Base-by-base conservation (phyloP, 495 filamentous ascomycete species). In the Aspergillus carlsbadensis region DNA sequence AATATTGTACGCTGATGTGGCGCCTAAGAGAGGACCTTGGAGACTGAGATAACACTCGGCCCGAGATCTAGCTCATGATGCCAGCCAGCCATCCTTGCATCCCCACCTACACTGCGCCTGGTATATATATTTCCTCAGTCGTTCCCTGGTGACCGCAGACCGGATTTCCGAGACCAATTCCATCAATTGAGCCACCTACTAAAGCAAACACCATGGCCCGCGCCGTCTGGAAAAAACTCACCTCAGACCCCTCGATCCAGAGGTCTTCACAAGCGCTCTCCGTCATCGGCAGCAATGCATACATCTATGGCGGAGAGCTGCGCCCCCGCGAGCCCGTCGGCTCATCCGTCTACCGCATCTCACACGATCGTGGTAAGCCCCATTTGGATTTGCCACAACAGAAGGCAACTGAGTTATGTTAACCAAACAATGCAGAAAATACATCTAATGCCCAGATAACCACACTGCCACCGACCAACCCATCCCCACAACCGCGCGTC, bases 261-360 rank as follows among this genome's bases (percentile, higher is more conserved):
- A 81, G 89, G 10, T 88, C 86, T 3, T 86, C 86, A 0, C 90
- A 93, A 61, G 80, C 84, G 5, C 64, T 90, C 45, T 83, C 87
- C 14, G 72, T 91, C 46, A 65, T 92, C 29, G 79, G 78, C 52
- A 78, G 82, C n/a, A 78, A 80, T 41, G 81, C 84, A 14, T 92
- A 75, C 17, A 56, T 75, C n/a, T 78, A 70, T 45, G 75, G 80
- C 6, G 65, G 74, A 46, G 77, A 72, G 61, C 61, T 69, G 54
- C 62, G 58, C 56, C 78, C 62, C 41, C 77, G 61, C 52, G 72
- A 63, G 64, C 83, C 84, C 10, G 72, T 83, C 29, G 86, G 90
- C 66, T 89, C 89, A 62, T 79, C 82, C 58, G 81, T 92, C 65
- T 84, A 92, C 63, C 71, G 84, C 33, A 64, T 94, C 42, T 80